A percentile compares a stretch with the other conserved stretches of the same genome.
phyloP scores from a whole-genome alignment of 495 filamentous ascomycete species.

The Glarea lozoyensis region DNA sequence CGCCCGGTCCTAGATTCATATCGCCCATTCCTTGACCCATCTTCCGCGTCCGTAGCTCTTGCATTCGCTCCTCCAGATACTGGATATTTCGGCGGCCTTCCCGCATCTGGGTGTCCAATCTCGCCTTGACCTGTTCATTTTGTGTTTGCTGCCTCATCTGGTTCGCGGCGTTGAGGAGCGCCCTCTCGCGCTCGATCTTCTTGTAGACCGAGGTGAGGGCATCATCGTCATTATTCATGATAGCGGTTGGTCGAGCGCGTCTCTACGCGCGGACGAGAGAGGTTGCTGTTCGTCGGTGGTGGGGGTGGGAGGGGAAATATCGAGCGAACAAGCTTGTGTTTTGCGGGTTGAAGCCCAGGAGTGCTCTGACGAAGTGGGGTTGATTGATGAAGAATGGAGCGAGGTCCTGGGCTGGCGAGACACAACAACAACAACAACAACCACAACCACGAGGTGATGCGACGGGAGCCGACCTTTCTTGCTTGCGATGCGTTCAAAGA shows the following conservation, averaged over 20 bases:
- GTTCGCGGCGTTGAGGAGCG: constrained; percentile 87
- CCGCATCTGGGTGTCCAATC: constrained; percentile 84
- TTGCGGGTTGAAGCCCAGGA: too few relatives aligned
- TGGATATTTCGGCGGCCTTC: constrained; percentile 87
- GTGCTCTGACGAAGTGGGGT: too few relatives aligned
- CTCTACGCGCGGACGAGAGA: constrained; percentile 9
- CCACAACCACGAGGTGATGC: too few relatives aligned
- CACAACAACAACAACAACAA: too few relatives aligned
- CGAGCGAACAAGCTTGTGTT: too few relatives aligned
- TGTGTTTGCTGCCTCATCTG: constrained; percentile 91
- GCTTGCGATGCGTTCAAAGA: constrained; percentile 10
- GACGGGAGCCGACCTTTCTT: too few relatives aligned
- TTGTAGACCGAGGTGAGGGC: constrained; percentile 78
- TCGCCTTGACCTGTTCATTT: constrained; percentile 80
- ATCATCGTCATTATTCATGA: constrained; percentile 70
- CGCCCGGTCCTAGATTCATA: constrained; percentile 40
- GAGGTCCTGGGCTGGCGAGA: too few relatives aligned
- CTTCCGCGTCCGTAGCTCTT: constrained; percentile 75
- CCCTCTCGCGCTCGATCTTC: constrained; percentile 98
- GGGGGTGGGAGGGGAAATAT: background rate
- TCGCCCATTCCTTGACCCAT: constrained; percentile 55
- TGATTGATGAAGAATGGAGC: too few relatives aligned
- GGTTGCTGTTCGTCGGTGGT: constrained; percentile 1
- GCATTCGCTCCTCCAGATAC: constrained; percentile 85
- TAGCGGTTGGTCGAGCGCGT: constrained; percentile 18